These are phyloP conservation scores for Phlebopus sp. DNA, from an alignment of 1,284 basidiomycete species.

Conservation along the genomic window DNA sequence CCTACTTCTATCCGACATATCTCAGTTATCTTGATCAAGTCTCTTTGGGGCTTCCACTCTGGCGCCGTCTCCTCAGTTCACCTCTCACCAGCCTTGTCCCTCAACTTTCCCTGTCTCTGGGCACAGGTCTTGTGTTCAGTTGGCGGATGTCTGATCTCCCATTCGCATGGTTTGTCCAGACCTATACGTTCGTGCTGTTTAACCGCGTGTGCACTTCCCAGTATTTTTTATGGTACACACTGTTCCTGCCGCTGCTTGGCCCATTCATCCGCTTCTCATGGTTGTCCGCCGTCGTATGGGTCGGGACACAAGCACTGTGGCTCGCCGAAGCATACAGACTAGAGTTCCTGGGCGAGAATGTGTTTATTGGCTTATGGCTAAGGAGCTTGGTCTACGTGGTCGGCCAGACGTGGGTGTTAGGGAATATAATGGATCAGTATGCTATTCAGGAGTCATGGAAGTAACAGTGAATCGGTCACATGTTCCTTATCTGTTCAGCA, in stretches of 20 bases:
- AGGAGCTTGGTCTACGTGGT: constrained; percentile 73
- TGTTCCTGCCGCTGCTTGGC: constrained; percentile 83
- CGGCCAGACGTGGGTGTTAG: constrained; percentile 77
- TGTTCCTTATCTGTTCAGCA: background rate
- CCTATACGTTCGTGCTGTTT: constrained; percentile 87
- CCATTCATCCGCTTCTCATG: constrained; percentile 59
- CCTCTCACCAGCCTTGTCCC: constrained; percentile 72
- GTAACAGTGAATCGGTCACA: background rate
- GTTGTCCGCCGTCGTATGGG: constrained; percentile 63
- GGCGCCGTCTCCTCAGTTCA: constrained; percentile 50
- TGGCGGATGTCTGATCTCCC: constrained; percentile 54
- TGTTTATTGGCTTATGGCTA: constrained; percentile 75
- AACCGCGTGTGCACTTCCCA: constrained; percentile 99
- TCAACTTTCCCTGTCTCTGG: constrained; percentile 67
- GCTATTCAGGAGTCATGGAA: background rate
- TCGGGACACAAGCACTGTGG: constrained; percentile 81
- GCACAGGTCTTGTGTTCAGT: constrained; percentile 65
- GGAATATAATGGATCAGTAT: constrained; percentile 58
- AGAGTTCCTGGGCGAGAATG: constrained; percentile 80
- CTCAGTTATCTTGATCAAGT: constrained; percentile 58
- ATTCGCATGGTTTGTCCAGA: constrained; percentile 91
- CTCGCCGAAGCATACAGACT: constrained; percentile 81
- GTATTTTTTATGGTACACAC: constrained; percentile 98
- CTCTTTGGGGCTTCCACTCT: constrained; percentile 39
- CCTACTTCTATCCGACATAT: constrained; percentile 95